phyloP scores from a whole-genome alignment of 139 green algal genomes.

The Edaphochlamys debaryana region DNA sequence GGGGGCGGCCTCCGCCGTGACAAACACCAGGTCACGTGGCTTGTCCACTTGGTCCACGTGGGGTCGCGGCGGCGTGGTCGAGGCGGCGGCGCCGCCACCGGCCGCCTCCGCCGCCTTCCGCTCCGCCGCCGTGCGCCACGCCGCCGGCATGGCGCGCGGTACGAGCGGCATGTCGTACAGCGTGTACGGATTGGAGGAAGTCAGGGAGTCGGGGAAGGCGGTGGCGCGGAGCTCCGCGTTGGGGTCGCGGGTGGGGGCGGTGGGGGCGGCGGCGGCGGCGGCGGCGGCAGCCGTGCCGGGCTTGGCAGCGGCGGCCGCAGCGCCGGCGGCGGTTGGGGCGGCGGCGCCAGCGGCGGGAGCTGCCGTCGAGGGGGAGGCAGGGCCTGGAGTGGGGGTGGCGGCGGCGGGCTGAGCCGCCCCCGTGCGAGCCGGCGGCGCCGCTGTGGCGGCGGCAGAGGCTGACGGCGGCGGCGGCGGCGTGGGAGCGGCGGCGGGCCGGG shows the following conservation, averaged over 20 bases:
- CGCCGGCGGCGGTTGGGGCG: neutral
- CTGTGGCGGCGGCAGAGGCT: neutral
- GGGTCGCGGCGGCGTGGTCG: neutral
- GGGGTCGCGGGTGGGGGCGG: neutral
- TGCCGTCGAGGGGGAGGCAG: neutral
- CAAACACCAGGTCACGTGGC: conserved; percentile 69
- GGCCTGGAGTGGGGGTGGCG: neutral
- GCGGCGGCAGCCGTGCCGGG: neutral
- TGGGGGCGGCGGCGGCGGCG: neutral
- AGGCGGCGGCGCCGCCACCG: neutral
- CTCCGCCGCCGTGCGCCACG: conserved; percentile 24
- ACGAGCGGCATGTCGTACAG: conserved; percentile 35
- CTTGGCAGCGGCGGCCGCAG: neutral
- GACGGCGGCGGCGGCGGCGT: no score
- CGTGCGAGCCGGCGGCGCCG: no score
- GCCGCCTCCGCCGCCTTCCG: neutral
- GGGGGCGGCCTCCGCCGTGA: conserved; percentile 81
- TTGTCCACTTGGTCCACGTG: neutral
- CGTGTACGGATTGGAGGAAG: conserved; percentile 31
- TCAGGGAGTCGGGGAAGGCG: conserved; percentile 7
- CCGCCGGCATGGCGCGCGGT: neutral
- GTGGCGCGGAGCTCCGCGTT: conserved; percentile 32
- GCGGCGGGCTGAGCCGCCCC: no score
- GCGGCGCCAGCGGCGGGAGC: neutral
- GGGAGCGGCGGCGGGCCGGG: no score